Base-by-base conservation (phyloP, 352 stramenopile genomes). In the Pythium vanterpoolii region DNA sequence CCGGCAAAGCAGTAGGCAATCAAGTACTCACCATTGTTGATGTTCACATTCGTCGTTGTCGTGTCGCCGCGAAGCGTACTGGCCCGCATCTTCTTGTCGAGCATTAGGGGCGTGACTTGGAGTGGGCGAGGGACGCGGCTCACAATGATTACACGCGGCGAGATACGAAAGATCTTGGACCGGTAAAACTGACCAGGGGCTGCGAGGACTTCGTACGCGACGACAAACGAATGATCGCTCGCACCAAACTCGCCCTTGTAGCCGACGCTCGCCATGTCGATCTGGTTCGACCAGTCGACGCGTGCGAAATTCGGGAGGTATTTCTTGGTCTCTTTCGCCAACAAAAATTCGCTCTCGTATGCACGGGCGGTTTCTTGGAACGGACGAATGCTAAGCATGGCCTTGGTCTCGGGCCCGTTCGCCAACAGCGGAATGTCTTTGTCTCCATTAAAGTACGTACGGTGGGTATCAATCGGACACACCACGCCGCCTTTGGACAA, bases 131-230 rank as follows among this genome's bases (percentile, higher is more conserved):
- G 68, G 1, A 93, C 77, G 33, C 69, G 68, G 43, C 87, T 95
- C 38, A 89, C 55, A 14, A 96, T 57, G 28, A 95, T 71, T 56
- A 83, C 93, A 6, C 86, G 79, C 13, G 86, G 86, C 16, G 83
- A 87, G 38, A 96, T 75, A 2, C 87, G 69, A 27, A 93, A 63
- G 38, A 96, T 87, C 68, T 93, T 94, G 9, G 86, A 88, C 5
- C 83, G 71, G 61, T 84, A 88, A 47, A 95, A 96, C 57, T 94
- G 86, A 0, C 72, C 78, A 34, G 86, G 85, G 18, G 83, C 86
- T 5, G 82, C 86, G n/a, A 80, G 70, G 6, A 93, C 66, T 62
- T 94, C 83, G 60, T 86, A 96, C 43, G 84, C 81, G 40, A 96
- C 68, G 42, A 95, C 77, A 30, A 89, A 96, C 13, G 73, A 78